Evolutionary conservation across 768 basidiomycete genomes (phyloP), one percentile per base, ranked within the genome.

Genomic region (Daedaleopsis sinensis): DNA sequence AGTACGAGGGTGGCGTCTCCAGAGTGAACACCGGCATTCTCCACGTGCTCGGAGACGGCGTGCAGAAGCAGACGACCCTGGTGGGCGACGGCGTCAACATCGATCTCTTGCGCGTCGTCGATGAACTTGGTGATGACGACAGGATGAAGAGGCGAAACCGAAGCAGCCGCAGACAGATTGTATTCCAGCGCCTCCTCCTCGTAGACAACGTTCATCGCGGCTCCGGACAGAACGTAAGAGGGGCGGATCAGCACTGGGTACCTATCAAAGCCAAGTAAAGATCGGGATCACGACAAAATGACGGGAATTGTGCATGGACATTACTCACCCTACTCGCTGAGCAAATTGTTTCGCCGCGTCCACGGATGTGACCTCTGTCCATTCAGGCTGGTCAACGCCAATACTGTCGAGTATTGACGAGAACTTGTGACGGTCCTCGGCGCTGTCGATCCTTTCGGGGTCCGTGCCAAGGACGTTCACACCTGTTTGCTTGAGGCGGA

Each of bases 101-200:
- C 97, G 64, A 99, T 96, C 74, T 98, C 97, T 75, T 98, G 95
- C 9, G 97, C 96, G 66, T 89, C 86, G 73, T 96, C 93, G 70
- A 99, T 99, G 85, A 98, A 99, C 76, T 98, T 98, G 69, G 96
- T 94, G 76, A 99, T 89, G 71, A 99, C 97, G 68, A 98, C 96
- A 2, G 97, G 97, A 76, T 98, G 95, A 18, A 96, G 84, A 44
- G 97, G 95, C 1, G 97, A 98, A 57, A 98, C 97, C 48, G 90
- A 87, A 36, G 96, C 94, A 15, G 97, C 97, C 21, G 94, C 94
- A n/a, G 95, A 95, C 50, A 99, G 87, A 67, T 93, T 96, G 76
- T 96, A 89, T 66, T 96, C 91, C 39, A 99, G 83, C 16, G 86
- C 78, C 13, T 92, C 83, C 73, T 96, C 94, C 72, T 98, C 94